phyloP scores from a whole-genome alignment of 1,139 yeast species.

The Geotrichum phurueaensis region DNA sequence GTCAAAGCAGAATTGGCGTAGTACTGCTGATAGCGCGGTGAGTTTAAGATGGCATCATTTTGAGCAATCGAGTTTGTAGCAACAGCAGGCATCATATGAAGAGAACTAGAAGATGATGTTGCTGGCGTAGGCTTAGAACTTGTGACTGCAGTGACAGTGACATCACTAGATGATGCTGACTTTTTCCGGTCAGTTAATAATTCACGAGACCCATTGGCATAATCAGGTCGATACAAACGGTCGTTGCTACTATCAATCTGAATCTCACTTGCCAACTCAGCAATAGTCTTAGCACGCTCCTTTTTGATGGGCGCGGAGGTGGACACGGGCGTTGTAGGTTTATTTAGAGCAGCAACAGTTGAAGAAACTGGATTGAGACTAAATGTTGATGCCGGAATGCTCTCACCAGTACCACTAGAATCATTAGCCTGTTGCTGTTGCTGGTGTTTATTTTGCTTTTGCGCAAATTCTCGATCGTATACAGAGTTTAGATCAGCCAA shows the following conservation, averaged over 20 bases:
- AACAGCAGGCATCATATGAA: neutral
- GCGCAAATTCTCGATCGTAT: neutral
- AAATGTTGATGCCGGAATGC: neutral
- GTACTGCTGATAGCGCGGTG: constrained; percentile 8
- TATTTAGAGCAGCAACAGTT: neutral
- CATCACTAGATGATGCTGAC: neutral
- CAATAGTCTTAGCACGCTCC: constrained; percentile 43
- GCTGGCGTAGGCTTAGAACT: constrained; percentile 19
- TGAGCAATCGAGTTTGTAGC: constrained; percentile 9
- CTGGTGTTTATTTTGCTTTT: neutral
- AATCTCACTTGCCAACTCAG: constrained; percentile 52
- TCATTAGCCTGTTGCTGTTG: constrained; percentile 6
- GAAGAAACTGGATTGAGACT: neutral
- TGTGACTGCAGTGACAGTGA: constrained; percentile 23
- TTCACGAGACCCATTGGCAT: constrained; percentile 22
- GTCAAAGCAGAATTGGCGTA: constrained; percentile 3
- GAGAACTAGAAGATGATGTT: neutral
- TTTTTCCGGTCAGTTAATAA: constrained; percentile 8
- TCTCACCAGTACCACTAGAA: constrained; percentile 17
- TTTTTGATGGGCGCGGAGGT: constrained; percentile 26
- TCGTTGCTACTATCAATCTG: constrained; percentile 33
- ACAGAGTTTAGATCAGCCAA: neutral
- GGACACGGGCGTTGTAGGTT: constrained; percentile 3
- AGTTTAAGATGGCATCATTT: constrained; percentile 4
- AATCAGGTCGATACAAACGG: constrained; percentile 22